Conservation (phyloP, 352 stramenopile species). For the Hyaloperonospora arabidopsidis region DNA sequence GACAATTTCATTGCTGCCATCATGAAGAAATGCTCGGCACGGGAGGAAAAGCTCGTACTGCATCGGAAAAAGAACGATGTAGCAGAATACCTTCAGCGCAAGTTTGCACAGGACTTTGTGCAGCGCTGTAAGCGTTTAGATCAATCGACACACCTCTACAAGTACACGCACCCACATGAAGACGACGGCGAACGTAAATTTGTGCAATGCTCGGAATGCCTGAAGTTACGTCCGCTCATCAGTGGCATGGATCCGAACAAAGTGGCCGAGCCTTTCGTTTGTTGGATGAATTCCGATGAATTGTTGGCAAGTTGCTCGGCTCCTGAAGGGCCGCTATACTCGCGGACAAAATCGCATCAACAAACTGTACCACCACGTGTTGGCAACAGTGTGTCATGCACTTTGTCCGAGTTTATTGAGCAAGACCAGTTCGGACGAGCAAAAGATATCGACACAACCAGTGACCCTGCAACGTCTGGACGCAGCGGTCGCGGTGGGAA, state of each 20-base stretch:
- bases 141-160: conserved; percentile 55
- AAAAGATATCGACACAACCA: conserved; percentile 3
- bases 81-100: conserved; percentile 51
- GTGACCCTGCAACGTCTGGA: neutral
- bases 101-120: conserved; percentile 58
- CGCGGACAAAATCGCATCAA: conserved; percentile 13
- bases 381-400: neutral
- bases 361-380: conserved; percentile 2
- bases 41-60: conserved; percentile 58
- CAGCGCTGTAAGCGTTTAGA: conserved; percentile 72
- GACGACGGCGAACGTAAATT: conserved; percentile 62
- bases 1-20: conserved; percentile 1
- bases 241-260: conserved; percentile 66
- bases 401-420: neutral
- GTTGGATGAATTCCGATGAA: conserved; percentile 84
- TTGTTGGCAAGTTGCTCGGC: conserved; percentile 71
- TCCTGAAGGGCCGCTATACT: conserved; percentile 37
- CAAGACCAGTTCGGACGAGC: conserved; percentile 10
- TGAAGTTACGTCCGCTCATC: conserved; percentile 66
- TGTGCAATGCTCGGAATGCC: conserved; percentile 61
- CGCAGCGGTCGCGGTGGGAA: conserved; percentile 4
- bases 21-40: conserved; percentile 60
- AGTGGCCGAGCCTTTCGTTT: conserved; percentile 66
- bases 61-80: conserved; percentile 63
- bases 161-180: conserved; percentile 50